Base-by-base conservation (phyloP, 1,284 basidiomycete species). In the Grifola frondosa region DNA sequence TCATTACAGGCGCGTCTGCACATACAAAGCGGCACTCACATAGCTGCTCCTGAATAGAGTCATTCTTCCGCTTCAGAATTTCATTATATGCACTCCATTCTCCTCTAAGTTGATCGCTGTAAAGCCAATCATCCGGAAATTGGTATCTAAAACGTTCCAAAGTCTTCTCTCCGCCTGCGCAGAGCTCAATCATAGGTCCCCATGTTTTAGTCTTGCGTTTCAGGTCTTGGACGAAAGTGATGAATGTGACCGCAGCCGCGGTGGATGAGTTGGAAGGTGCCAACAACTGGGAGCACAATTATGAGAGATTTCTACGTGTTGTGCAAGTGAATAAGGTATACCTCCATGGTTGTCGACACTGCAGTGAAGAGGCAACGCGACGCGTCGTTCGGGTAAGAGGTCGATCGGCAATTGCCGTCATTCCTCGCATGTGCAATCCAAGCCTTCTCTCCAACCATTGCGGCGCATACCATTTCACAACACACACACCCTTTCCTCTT, bases 61-160 rank as follows among this genome's bases (percentile, higher is more conserved):
- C 93, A 58, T 95, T 97, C 83, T 99, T 99, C 59, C 96, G 80
- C 70, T 92, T 94, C 64, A 99, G 75, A 49, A 99, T 97, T 70
- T 99, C 96, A 52, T 94, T 94, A 71, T 97, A 97, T 16, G 96
- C 94, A 60, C 91, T 92, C 95, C 95, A 98, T 70, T 99, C 97
- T 36, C 95, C 92, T 53, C 92, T 81, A 35, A 99, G 81, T 64
- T 98, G 96, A 64, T 99, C 97, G 56, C 93, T 93, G 65, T 98
- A 97, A 0, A 99, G 81, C 97, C 97, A 99, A 63, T 99, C 96
- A 36, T 89, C 82, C 1, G 93, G 87, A 62, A 99, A 99, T 60
- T 95, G 91, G 72, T 92, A 98, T 66, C 97, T 77, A 66, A 99
- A 97, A 40, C 95, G 81, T 67, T 98, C 94, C 45, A 99, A 78